A percentile compares a stretch with the other conserved stretches of the same genome.
phyloP scores from a whole-genome alignment of 2,329 filamentous ascomycete genomes.

The Phyllosticta capitalensis region DNA sequence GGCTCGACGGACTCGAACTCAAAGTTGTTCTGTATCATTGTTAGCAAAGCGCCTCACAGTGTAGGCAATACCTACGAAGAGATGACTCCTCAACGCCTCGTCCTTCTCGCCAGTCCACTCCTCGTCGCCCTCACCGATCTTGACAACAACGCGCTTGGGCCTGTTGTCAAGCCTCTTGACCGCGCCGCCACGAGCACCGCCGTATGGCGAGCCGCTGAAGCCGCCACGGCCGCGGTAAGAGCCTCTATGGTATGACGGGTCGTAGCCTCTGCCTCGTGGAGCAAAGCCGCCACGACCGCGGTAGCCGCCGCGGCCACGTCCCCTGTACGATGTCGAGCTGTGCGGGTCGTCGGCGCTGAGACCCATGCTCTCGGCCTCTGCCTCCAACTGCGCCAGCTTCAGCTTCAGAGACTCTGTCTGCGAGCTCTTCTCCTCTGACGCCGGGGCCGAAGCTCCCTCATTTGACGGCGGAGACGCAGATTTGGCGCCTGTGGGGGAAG shows the following conservation, averaged over 20 bases:
- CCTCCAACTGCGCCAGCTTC: constrained; percentile 62
- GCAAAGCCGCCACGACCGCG: constrained; percentile 31
- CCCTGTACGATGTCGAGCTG: constrained; percentile 17
- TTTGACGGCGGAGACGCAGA: constrained; percentile 8
- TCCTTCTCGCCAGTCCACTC: constrained; percentile 53
- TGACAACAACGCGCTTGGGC: constrained; percentile 57
- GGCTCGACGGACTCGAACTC: constrained; percentile 30
- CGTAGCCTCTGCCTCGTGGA: constrained; percentile 20
- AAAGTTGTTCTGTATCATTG: constrained; percentile 20
- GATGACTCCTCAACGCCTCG: constrained; percentile 60
- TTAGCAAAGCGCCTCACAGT: constrained; percentile 2
- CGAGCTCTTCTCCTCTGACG: constrained; percentile 23
- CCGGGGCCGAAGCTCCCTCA: constrained; percentile 16
- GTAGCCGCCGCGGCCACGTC: constrained; percentile 21
- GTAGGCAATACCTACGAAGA: constrained; percentile 37
- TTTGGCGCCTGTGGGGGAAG: background rate
- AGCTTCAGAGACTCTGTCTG: constrained; percentile 59
- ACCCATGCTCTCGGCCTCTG: constrained; percentile 60
- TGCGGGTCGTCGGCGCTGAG: constrained; percentile 47
- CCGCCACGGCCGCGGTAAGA: constrained; percentile 32
- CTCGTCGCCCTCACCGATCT: constrained; percentile 42
- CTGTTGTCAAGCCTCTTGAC: constrained; percentile 64
- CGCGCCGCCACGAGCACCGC: constrained; percentile 33
- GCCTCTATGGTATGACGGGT: constrained; percentile 2
- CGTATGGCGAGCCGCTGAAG: constrained; percentile 27